phyloP scores from a whole-genome alignment of 2,329 filamentous ascomycete species.

The Botrytis porri region DNA sequence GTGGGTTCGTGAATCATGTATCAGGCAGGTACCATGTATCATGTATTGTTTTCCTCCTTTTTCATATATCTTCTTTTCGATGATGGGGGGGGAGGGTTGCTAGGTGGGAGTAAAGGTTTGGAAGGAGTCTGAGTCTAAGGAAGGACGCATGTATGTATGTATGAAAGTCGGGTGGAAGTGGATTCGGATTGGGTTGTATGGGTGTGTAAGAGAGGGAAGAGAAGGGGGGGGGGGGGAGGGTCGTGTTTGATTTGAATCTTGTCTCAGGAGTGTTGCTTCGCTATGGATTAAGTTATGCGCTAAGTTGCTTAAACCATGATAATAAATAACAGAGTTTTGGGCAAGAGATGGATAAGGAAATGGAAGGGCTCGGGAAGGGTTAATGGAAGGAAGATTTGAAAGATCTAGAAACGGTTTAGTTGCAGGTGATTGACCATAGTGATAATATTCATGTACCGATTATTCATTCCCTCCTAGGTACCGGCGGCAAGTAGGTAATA shows the following conservation, averaged over 20 bases:
- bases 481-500: neutral
- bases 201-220: neutral
- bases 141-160: conserved; percentile 1
- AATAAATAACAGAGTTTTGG: neutral
- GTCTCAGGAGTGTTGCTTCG: conserved; percentile 16
- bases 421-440: neutral
- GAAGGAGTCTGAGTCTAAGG: neutral
- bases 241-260: conserved; percentile 17
- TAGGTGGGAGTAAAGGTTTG: neutral
- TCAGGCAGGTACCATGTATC: neutral
- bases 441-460: too few relatives aligned
- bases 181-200: conserved; percentile 1
- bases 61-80: neutral
- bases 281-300: conserved; percentile 16
- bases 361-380: neutral
- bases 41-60: neutral
- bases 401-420: neutral
- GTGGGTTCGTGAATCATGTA: neutral
- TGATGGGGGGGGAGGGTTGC: neutral
- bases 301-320: neutral
- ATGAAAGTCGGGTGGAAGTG: conserved; percentile 8
- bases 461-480: neutral
- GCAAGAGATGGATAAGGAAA: neutral
- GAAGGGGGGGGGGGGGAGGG: neutral
- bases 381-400: neutral